Evolutionary conservation across 768 basidiomycete species (phyloP), one percentile per base, ranked within the genome.

Genomic region (Daedalea quercina): DNA sequence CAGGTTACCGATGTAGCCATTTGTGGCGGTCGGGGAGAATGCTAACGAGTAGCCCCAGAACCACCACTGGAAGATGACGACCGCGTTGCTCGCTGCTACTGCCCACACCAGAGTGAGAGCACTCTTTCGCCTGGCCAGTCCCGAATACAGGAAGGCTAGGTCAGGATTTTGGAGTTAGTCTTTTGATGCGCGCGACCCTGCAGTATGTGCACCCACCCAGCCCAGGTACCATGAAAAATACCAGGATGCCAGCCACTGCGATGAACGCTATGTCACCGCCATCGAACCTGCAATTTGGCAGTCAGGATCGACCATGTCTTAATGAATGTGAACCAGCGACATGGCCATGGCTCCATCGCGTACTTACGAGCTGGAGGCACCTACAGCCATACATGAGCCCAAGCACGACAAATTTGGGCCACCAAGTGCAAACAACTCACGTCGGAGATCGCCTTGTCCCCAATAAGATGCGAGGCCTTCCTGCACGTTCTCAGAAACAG

Each of bases 31-130:
- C 1, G 83, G 75, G 2, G 89, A 90, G 70, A 94, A 94, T 1
- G 90, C 87, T 28, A 94, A 75, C 0, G 80, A 87, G 70, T 93
- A 94, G 67, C 85, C 85, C 83, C 84, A 85, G 68, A 84, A 75
- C 66, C 78, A 91, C 88, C 88, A 90, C 62, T 87, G 85, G 66
- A 89, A 83, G 53, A 89, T 83, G 56, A 81, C 81, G 56, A 90
- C 74, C 7, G 85, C 86, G 60, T 89, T 89, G 60, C 80, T 77
- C 3, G 84, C 85, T 34, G 79, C 73, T 54, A 86, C 84, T 11
- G 76, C 82, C 85, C 85, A 89, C 48, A 89, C 81, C n/a, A 90
- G 67, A 24, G 85, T 80, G 20, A 90, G 61, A 67, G 75, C 85
- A 68, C 75, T 76, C 69, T 89, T 89, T 61, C 87, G 73, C 44